Percentiles rank a stretch among this genome's conserved stretches.
Conservation (phyloP, 1,284 basidiomycete genomes). For the Tausonia pullulans region DNA sequence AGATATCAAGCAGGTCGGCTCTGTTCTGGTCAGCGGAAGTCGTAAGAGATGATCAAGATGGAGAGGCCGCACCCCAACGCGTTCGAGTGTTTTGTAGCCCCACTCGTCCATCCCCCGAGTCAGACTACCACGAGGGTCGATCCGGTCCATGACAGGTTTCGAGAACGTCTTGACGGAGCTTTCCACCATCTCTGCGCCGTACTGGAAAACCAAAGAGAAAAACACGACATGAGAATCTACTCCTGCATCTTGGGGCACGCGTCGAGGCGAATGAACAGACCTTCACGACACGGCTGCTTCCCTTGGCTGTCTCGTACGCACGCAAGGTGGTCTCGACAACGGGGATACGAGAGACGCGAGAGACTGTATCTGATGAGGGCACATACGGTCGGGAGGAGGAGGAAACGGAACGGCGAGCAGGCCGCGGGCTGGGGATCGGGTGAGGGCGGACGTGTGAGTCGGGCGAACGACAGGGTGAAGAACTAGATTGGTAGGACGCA, state of each 20-base stretch:
- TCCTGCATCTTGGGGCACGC: too few relatives aligned
- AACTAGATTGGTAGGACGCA: neutral
- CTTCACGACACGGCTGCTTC: conserved; percentile 66
- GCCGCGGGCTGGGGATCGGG: too few relatives aligned
- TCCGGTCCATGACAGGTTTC: conserved; percentile 66
- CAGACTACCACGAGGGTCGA: conserved; percentile 52
- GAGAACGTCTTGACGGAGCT: conserved; percentile 71
- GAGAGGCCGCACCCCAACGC: conserved; percentile 40
- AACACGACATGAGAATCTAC: neutral
- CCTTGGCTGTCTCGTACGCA: conserved; percentile 65
- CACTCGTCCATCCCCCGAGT: conserved; percentile 57
- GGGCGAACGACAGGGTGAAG: neutral
- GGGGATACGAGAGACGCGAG: conserved; percentile 43
- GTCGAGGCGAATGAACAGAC: conserved; percentile 26
- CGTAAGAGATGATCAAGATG: neutral
- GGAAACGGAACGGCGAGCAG: too few relatives aligned
- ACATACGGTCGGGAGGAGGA: too few relatives aligned
- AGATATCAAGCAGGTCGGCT: too few relatives aligned
- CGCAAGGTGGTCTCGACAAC: conserved; percentile 57
- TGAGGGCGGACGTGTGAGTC: neutral
- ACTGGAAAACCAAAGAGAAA: conserved; percentile 38
- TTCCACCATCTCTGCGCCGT: conserved; percentile 79
- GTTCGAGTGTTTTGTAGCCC: conserved; percentile 72
- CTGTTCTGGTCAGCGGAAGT: neutral
- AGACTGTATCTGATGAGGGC: conserved; percentile 32